Conservation (phyloP, 1,284 basidiomycete species). For the Melampsora larici-populina region DNA sequence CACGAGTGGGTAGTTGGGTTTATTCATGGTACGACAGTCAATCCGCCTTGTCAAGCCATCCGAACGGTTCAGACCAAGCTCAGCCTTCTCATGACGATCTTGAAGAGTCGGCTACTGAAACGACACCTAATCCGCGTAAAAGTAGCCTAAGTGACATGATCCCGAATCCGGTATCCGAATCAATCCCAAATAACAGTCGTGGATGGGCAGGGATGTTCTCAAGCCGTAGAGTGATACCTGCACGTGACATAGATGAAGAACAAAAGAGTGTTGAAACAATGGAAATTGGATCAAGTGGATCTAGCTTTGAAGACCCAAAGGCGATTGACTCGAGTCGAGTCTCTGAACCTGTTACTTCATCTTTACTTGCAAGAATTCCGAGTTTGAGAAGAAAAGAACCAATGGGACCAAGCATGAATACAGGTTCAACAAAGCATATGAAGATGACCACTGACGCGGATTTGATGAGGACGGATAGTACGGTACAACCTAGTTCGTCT, state of each 20-base stretch:
- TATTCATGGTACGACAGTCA: slow-evolving; percentile 3
- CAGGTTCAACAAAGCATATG: neutral
- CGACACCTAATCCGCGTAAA: neutral
- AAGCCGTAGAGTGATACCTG: slow-evolving; percentile 8
- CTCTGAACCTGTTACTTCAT: neutral
- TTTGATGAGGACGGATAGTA: neutral
- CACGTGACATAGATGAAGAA: slow-evolving; percentile 10
- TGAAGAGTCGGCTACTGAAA: neutral
- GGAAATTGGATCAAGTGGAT: slow-evolving; percentile 18
- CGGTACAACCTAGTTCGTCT: neutral
- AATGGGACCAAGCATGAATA: neutral
- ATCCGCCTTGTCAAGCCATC: neutral
- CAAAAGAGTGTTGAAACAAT: slow-evolving; percentile 21
- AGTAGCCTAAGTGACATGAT: neutral
- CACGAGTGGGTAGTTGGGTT: neutral
- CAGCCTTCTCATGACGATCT: neutral
- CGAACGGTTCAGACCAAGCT: neutral
- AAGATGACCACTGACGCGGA: neutral
- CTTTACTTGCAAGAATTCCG: neutral
- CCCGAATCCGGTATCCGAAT: slow-evolving; percentile 20
- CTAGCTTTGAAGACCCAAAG: neutral
- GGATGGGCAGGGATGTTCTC: slow-evolving; percentile 29
- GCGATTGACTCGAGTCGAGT: neutral
- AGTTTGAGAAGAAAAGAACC: neutral
- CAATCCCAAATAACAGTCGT: slow-evolving; percentile 10